phyloP scores from a whole-genome alignment of 2,329 filamentous ascomycete genomes.

The Geosmithia flava region DNA sequence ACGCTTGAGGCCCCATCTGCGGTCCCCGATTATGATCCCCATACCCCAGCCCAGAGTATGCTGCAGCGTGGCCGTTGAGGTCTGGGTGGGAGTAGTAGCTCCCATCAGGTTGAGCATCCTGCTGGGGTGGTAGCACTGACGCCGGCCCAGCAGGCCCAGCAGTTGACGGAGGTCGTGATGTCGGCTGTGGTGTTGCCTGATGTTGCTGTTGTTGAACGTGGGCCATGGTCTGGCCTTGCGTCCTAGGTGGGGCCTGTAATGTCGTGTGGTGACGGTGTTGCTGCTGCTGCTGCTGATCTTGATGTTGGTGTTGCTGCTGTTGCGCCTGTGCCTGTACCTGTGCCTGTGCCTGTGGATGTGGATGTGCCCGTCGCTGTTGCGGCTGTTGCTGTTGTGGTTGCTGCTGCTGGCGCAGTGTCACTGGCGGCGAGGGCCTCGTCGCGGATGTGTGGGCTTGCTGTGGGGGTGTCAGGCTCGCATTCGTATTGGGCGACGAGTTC shows the following conservation, averaged over 20 bases:
- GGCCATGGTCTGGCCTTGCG: neutral
- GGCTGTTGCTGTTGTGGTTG: neutral
- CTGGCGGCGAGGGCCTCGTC: neutral
- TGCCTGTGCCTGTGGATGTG: neutral
- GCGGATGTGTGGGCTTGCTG: slow-evolving; percentile 4
- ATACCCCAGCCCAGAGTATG: slow-evolving; percentile 15
- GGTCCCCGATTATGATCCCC: slow-evolving; percentile 10
- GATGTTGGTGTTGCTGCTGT: neutral
- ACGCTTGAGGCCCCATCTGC: neutral
- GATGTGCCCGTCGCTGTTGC: neutral
- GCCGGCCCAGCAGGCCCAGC: too few species aligned
- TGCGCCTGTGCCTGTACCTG: neutral
- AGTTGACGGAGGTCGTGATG: neutral
- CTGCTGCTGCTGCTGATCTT: neutral
- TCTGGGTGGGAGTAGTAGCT: slow-evolving; percentile 14
- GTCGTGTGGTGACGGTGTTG: neutral
- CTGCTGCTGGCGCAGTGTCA: slow-evolving; percentile 6
- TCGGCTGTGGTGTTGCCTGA: neutral
- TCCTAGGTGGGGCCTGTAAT: neutral
- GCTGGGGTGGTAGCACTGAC: neutral
- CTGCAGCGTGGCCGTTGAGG: slow-evolving; percentile 14
- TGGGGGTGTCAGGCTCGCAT: neutral
- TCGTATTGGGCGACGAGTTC: neutral
- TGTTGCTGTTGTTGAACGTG: neutral
- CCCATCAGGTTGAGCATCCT: slow-evolving; percentile 8